phyloP scores from a whole-genome alignment of 208 protist genomes.

The Leishmania braziliensis region DNA sequence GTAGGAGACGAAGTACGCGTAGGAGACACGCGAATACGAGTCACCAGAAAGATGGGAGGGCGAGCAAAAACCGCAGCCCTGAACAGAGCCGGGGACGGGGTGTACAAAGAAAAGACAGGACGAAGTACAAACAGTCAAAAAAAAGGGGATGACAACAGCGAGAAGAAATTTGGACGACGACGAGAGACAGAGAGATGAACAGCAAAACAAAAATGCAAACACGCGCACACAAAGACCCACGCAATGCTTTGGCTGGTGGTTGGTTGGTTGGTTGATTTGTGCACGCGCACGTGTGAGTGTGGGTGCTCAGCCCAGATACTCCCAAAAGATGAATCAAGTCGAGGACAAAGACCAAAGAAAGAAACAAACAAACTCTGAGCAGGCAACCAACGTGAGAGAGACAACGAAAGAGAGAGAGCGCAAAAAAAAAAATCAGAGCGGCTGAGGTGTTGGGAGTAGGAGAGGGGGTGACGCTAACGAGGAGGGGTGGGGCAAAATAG shows the following conservation, averaged over 20 bases:
- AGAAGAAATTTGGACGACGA: neutral
- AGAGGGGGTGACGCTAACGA: neutral
- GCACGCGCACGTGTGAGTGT: neutral
- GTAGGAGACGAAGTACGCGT: neutral
- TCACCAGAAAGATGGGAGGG: neutral
- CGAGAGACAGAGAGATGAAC: neutral
- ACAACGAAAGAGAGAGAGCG: neutral
- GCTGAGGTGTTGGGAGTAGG: neutral
- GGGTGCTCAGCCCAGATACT: neutral
- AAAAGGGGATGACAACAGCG: neutral
- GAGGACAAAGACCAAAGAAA: slow-evolving; percentile 21
- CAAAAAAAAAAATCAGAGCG: neutral
- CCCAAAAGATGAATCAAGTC: too few relatives aligned
- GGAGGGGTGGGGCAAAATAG: neutral
- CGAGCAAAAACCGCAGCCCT: neutral
- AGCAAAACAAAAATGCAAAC: neutral
- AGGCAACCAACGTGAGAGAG: neutral
- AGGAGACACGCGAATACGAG: neutral
- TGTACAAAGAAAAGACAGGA: neutral
- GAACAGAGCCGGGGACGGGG: too few relatives aligned
- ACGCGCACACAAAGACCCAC: neutral
- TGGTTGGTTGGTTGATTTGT: neutral
- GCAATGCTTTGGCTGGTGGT: neutral
- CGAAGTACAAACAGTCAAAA: neutral
- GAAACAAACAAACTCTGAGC: neutral